A percentile compares a stretch with the other conserved stretches of the same genome.
These are phyloP conservation scores for Kickxella alabastrina DNA, from an alignment of 192 early-diverging fungal genomes.

Conservation along the genomic window DNA sequence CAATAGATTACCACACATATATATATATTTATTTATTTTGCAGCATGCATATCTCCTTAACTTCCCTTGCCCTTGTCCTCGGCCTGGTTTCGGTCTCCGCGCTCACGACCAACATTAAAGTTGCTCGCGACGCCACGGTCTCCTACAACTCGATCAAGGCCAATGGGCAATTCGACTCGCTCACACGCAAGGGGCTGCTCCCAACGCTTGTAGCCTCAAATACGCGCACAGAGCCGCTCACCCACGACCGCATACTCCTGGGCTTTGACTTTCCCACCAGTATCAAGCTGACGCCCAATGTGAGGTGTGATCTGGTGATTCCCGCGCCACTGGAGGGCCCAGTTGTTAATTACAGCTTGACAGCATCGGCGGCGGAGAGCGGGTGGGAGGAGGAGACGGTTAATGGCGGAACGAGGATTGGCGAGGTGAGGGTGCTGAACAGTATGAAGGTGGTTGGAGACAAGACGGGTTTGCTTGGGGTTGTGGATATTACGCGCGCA, in stretches of 20 bases:
- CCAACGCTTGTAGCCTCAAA: slow-evolving; percentile 11
- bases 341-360: slow-evolving; percentile 15
- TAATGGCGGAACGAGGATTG: slow-evolving; percentile 7
- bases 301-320: slow-evolving; percentile 28
- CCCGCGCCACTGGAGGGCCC: slow-evolving; percentile 11
- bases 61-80: too few relatives aligned
- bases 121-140: slow-evolving; percentile 26
- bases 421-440: slow-evolving; percentile 1
- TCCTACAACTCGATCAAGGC: slow-evolving; percentile 11
- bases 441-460: neutral
- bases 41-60: too few relatives aligned
- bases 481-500: slow-evolving; percentile 26
- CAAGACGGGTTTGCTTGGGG: neutral
- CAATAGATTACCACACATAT: too few relatives aligned
- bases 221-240: too few relatives aligned
- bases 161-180: too few relatives aligned
- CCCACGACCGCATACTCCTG: slow-evolving; percentile 31
- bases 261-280: slow-evolving; percentile 20
- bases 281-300: slow-evolving; percentile 3
- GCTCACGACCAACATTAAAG: too few relatives aligned
- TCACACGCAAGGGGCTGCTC: slow-evolving; percentile 15
- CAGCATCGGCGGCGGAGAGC: slow-evolving; percentile 18
- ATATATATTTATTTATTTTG: too few relatives aligned
- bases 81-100: too few relatives aligned
- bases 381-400: slow-evolving; percentile 37